These are phyloP conservation scores for Saprolegnia parasitica DNA, from an alignment of 352 stramenopile species.

Conservation along the genomic window DNA sequence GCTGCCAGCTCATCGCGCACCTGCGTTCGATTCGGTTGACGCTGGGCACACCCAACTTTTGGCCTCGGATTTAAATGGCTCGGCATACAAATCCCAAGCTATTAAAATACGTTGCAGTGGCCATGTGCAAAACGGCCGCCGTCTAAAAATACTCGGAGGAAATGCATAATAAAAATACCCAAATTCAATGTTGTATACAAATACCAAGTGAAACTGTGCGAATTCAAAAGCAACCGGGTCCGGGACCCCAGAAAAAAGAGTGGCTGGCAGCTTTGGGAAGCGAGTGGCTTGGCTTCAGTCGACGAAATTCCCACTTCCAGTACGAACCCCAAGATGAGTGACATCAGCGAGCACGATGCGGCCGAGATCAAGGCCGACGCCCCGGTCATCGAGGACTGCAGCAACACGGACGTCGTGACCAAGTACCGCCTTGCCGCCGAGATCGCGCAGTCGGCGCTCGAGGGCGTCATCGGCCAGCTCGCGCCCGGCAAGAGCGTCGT, in stretches of 20 bases:
- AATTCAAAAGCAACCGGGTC: background rate
- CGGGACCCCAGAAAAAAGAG: constrained; percentile 10
- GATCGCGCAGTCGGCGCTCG: constrained; percentile 97
- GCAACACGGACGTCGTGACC: constrained; percentile 89
- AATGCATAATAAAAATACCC: background rate
- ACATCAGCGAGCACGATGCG: constrained; percentile 71
- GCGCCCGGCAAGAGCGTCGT: constrained; percentile 91
- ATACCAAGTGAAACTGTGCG: too few relatives aligned
- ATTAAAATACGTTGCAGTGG: too few relatives aligned
- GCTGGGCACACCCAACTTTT: too few relatives aligned
- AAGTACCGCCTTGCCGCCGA: constrained; percentile 98
- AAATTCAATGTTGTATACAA: constrained; percentile 8
- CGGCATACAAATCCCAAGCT: too few relatives aligned
- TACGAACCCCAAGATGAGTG: constrained; percentile 29
- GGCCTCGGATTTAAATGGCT: too few relatives aligned
- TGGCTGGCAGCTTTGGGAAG: constrained; percentile 18
- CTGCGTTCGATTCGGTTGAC: too few relatives aligned
- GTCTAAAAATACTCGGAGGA: too few relatives aligned
- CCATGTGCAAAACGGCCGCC: too few relatives aligned
- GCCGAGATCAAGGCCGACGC: constrained; percentile 49
- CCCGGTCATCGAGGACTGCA: constrained; percentile 79
- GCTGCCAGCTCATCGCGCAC: too few relatives aligned
- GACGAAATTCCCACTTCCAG: constrained; percentile 17
- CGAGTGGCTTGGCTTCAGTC: background rate
- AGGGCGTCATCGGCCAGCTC: constrained; percentile 93